Conservation (phyloP, 2,329 filamentous ascomycete genomes). For the Daldinia eschscholtzii region DNA sequence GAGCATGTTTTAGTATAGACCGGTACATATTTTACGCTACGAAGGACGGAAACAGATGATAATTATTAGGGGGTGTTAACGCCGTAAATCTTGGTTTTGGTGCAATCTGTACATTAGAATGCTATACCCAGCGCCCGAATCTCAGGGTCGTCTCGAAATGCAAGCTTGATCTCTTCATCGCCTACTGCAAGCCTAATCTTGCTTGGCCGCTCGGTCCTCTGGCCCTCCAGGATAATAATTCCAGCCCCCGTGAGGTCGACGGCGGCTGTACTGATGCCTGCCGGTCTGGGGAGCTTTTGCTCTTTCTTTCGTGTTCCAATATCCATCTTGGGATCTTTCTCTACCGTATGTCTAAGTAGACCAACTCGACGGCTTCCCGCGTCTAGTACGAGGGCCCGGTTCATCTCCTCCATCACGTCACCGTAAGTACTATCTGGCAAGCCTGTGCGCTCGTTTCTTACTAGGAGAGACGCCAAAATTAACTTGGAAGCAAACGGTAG, state of each 20-base stretch:
- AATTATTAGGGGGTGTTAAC: slow-evolving; percentile 25
- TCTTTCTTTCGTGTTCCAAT: slow-evolving; percentile 43
- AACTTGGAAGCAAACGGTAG: slow-evolving; percentile 87
- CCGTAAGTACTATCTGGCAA: slow-evolving; percentile 88
- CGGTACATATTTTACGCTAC: not conserved
- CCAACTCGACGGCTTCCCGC: slow-evolving; percentile 71
- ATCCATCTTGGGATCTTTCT: slow-evolving; percentile 49
- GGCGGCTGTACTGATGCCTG: slow-evolving; percentile 74
- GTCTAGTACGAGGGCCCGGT: slow-evolving; percentile 73
- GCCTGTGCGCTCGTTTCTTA: slow-evolving; percentile 83
- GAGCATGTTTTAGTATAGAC: slow-evolving; percentile 1
- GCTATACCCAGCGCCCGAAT: slow-evolving; percentile 81
- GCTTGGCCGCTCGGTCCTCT: slow-evolving; percentile 85
- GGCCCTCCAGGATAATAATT: slow-evolving; percentile 84
- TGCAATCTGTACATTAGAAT: slow-evolving; percentile 47
- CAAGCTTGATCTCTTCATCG: slow-evolving; percentile 90
- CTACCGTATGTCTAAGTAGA: slow-evolving; percentile 59
- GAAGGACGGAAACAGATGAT: slow-evolving; percentile 7
- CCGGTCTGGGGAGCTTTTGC: slow-evolving; percentile 42
- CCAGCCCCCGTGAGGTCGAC: slow-evolving; percentile 89
- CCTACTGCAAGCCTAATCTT: slow-evolving; percentile 88
- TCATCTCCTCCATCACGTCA: slow-evolving; percentile 89
- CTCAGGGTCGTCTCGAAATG: slow-evolving; percentile 88
- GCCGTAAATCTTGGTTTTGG: slow-evolving; percentile 16
- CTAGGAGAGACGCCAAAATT: slow-evolving; percentile 84